Evolutionary conservation across 1,284 basidiomycete species (phyloP), one percentile per base, ranked within the genome.

Genomic region (Puccinia triticina): DNA sequence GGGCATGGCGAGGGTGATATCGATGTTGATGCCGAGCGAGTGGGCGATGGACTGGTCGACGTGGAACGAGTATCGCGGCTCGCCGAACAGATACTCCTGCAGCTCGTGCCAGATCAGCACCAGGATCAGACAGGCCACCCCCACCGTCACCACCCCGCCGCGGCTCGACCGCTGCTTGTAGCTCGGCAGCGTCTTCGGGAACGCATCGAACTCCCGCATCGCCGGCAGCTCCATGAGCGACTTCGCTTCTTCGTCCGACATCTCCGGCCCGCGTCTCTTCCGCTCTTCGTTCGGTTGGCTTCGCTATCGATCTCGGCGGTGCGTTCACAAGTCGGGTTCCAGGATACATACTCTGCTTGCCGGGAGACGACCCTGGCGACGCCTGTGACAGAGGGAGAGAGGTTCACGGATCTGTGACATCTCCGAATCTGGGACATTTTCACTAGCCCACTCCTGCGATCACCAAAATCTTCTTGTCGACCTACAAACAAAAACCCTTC

Each of bases 1-100:
- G 0, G 94, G 95, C 91, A 95, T 97, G 84, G 93, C 93, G 34
- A 98, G 92, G 18, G 94, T 91, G 87, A 96, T 87, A 88, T 98
- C 95, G 78, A 97, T 90, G 87, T 98, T 97, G 83, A 98, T 89
- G 84, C 92, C 91, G 88, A 98, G 89, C 82, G 89, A 91, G 84
- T 90, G 91, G 29, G 88, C 88, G 37, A 89, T 87, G 67, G 90
- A 90, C 29, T 88, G 88, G 86, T 96, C 95, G 76, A 98, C 92
- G 83, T 90, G 91, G 87, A 96, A 98, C 85, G 92, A 91, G 85
- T 92, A 92, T 85, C 92, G 92, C 16, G 93, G 92, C 90, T 94
- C 95, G 73, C 95, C 95, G 90, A 93, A 98, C 48, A 98, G 88
- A 86, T 91, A 98, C 85, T 96, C 94, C 71, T 92, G 91, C 66